Percentiles rank a stretch among this genome's conserved stretches.
phyloP scores from a whole-genome alignment of 148 eudicot species.

The Chenopodium suecicum region DNA sequence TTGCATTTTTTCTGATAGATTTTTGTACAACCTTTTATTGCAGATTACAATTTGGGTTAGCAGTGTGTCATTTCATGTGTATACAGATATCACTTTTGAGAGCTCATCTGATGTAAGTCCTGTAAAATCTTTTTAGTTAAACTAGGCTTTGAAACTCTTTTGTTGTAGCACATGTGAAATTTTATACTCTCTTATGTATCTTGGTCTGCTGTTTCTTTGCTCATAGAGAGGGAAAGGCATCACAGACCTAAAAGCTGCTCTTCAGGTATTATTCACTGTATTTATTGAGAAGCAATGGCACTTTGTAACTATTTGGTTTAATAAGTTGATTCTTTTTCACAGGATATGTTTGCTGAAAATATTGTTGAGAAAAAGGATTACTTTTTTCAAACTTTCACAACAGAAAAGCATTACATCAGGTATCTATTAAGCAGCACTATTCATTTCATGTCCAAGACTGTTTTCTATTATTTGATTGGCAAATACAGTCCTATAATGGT shows the following conservation, averaged over 20 bases:
- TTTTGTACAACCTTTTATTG: conserved; percentile 20
- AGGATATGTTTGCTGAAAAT: conserved; percentile 90
- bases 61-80: conserved; percentile 76
- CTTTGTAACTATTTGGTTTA: conserved; percentile 2
- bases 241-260: conserved; percentile 78
- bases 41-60: conserved; percentile 84
- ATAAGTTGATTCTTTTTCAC: conserved; percentile 28
- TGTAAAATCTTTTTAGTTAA: neutral
- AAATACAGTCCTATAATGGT: neutral
- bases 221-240: conserved; percentile 85
- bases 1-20: conserved; percentile 11
- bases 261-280: conserved; percentile 51
- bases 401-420: conserved; percentile 60
- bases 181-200: conserved; percentile 7
- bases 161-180: neutral
- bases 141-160: neutral
- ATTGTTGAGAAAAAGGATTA: conserved; percentile 76
- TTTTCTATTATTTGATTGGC: neutral
- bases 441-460: neutral
- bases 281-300: neutral
- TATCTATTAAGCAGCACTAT: conserved; percentile 26
- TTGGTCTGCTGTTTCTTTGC: conserved; percentile 15
- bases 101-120: conserved; percentile 85
- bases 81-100: conserved; percentile 69
- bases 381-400: conserved; percentile 64